These are phyloP conservation scores for Bipolaris sorokiniana DNA, from an alignment of 2,329 filamentous ascomycete species.

Conservation along the genomic window DNA sequence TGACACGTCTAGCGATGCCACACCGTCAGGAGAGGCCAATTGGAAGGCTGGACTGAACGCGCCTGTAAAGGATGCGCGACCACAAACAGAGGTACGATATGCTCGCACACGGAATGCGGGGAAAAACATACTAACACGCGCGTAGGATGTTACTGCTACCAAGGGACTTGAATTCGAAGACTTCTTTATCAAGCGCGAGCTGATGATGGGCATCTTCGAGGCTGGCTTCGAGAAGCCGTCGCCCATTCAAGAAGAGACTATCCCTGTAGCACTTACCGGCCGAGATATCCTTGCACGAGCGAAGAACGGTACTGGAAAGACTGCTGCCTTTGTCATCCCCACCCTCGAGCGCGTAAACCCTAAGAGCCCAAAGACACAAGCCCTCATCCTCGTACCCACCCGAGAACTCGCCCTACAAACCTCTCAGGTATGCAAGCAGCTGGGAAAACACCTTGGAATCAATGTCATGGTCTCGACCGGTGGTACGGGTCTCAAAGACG, in stretches of 20 bases:
- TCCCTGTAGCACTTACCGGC: conserved; percentile 93
- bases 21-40: conserved; percentile 61
- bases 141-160: conserved; percentile 93
- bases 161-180: conserved; percentile 98
- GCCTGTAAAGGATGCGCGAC: conserved; percentile 75
- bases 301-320: conserved; percentile 99
- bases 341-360: conserved; percentile 95
- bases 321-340: conserved; percentile 95
- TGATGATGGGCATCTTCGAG: conserved; percentile 99
- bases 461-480: conserved; percentile 99
- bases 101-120: background rate
- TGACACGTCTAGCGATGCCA: conserved; percentile 52
- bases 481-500: conserved; percentile 91
- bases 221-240: conserved; percentile 98
- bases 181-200: conserved; percentile 90
- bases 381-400: conserved; percentile 93
- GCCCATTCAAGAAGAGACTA: conserved; percentile 98
- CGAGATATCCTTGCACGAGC: conserved; percentile 94
- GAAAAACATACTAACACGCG: conserved; percentile 13
- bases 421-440: conserved; percentile 97
- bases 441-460: conserved; percentile 94
- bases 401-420: conserved; percentile 97
- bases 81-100: conserved; percentile 75
- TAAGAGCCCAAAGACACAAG: conserved; percentile 95
- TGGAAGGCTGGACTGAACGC: conserved; percentile 78